These are phyloP conservation scores for Solanum phureja DNA, from an alignment of 257 asterid genomes.

Conservation along the genomic window DNA sequence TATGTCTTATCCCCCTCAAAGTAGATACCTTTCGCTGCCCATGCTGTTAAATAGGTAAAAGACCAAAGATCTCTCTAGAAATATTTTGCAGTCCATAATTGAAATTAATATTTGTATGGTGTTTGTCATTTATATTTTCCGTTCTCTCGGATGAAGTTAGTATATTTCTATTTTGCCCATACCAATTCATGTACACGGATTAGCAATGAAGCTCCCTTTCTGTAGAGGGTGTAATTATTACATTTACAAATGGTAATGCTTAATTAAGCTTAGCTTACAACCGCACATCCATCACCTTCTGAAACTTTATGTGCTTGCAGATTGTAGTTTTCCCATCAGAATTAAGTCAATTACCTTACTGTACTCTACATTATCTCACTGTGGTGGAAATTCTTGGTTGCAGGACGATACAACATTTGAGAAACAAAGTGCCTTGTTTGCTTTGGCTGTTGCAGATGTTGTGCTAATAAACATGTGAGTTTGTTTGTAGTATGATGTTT, in stretches of 20 bases:
- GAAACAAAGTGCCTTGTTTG: constrained; percentile 48
- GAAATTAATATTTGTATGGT: neutral
- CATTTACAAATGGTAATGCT: neutral
- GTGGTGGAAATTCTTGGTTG: constrained; percentile 3
- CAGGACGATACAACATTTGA: constrained; percentile 52
- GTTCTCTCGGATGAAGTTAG: neutral
- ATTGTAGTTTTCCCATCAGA: neutral
- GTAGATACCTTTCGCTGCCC: neutral
- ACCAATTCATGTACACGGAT: neutral
- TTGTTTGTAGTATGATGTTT: constrained; percentile 3
- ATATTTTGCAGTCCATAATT: neutral
- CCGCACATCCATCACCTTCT: neutral
- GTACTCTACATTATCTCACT: neutral
- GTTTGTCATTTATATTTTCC: neutral
- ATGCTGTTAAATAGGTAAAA: neutral
- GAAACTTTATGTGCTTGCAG: neutral
- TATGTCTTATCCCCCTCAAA: neutral
- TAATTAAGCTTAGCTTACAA: neutral
- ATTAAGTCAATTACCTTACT: neutral
- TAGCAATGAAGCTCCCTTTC: neutral
- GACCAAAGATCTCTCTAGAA: neutral
- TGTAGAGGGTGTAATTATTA: neutral
- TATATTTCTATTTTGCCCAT: neutral
- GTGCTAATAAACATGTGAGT: constrained; percentile 53
- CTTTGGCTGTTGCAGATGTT: constrained; percentile 39